Evolutionary conservation across 768 basidiomycete genomes (phyloP).

Genomic region (Holtermannia corniformis): DNA sequence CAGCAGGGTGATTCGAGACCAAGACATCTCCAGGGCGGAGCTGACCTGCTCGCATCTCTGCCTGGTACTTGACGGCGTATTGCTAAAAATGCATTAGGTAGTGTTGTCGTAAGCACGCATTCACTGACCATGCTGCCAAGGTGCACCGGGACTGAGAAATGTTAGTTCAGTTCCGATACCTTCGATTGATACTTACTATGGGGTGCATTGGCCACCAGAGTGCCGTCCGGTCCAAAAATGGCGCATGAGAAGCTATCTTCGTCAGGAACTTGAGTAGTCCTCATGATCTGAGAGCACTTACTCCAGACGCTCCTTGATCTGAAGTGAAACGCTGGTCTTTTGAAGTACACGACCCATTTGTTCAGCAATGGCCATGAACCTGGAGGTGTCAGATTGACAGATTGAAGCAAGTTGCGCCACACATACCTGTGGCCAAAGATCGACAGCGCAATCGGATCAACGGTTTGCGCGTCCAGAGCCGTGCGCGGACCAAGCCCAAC

Average conservation of each 20-base stretch:
- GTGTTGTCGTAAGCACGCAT: too few relatives aligned
- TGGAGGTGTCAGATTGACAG: too few relatives aligned
- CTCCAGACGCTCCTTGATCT: conserved; percentile 11
- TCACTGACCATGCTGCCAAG: too few relatives aligned
- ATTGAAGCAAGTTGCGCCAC: too few relatives aligned
- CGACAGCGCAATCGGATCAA: conserved; percentile 4
- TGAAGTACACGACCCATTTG: conserved; percentile 19
- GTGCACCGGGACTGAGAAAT: too few relatives aligned
- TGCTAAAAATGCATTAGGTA: too few relatives aligned
- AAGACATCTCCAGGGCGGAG: conserved; percentile 7
- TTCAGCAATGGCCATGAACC: conserved; percentile 18
- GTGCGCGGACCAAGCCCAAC: conserved; percentile 4
- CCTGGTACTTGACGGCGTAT: conserved; percentile 8
- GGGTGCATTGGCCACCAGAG: conserved; percentile 19
- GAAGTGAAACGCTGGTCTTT: conserved; percentile 16
- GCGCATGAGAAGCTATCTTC: conserved; percentile 10
- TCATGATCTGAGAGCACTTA: conserved; percentile 1
- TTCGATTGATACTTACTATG: conserved; percentile 3
- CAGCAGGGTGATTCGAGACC: conserved; percentile 4
- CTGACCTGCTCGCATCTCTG: conserved; percentile 3
- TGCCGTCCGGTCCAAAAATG: conserved; percentile 13
- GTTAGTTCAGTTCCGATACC: too few relatives aligned
- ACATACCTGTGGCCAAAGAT: conserved; percentile 9
- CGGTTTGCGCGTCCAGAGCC: conserved; percentile 4
- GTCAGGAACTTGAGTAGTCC: conserved; percentile 1